Percentiles rank a stretch among this genome's conserved stretches.
Evolutionary conservation across 1,284 basidiomycete species (phyloP).

Genomic region (Fomes fomentarius): DNA sequence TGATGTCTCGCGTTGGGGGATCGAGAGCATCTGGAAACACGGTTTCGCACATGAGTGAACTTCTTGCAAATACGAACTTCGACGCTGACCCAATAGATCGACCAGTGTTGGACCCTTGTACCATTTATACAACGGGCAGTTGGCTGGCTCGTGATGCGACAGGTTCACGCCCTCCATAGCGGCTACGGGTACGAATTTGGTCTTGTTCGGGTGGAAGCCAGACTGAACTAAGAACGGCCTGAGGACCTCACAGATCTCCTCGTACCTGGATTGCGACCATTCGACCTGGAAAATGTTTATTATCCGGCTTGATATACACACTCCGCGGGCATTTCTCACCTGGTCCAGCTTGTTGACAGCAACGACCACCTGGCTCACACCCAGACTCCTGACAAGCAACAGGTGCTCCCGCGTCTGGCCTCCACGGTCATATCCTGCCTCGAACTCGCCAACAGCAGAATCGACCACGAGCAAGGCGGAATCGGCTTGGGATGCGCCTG

Average conservation of each 20-base stretch:
- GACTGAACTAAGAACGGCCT: constrained; percentile 85
- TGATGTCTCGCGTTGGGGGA: constrained; percentile 80
- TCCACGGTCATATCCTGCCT: constrained; percentile 91
- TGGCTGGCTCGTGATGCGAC: constrained; percentile 52
- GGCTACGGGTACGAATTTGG: constrained; percentile 87
- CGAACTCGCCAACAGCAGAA: constrained; percentile 89
- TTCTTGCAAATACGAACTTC: too few relatives aligned
- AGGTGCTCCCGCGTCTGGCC: constrained; percentile 98
- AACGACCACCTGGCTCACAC: constrained; percentile 92
- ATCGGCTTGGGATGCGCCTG: constrained; percentile 96
- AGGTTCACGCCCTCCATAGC: constrained; percentile 92
- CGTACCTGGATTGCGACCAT: constrained; percentile 85
- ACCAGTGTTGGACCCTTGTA: constrained; percentile 88
- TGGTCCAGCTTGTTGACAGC: constrained; percentile 96
- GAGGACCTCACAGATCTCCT: constrained; percentile 79
- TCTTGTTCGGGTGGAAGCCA: constrained; percentile 82
- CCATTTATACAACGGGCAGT: constrained; percentile 66
- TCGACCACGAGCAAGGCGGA: constrained; percentile 96
- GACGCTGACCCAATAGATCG: constrained; percentile 73
- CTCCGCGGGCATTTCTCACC: too few relatives aligned
- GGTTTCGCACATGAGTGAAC: not conserved
- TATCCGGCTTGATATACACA: too few relatives aligned
- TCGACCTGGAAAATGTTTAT: constrained; percentile 68
- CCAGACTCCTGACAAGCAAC: constrained; percentile 89
- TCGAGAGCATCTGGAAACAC: constrained; percentile 73